These are phyloP conservation scores for Chiua sp. DNA, from an alignment of 1,284 basidiomycete genomes.

Conservation along the genomic window DNA sequence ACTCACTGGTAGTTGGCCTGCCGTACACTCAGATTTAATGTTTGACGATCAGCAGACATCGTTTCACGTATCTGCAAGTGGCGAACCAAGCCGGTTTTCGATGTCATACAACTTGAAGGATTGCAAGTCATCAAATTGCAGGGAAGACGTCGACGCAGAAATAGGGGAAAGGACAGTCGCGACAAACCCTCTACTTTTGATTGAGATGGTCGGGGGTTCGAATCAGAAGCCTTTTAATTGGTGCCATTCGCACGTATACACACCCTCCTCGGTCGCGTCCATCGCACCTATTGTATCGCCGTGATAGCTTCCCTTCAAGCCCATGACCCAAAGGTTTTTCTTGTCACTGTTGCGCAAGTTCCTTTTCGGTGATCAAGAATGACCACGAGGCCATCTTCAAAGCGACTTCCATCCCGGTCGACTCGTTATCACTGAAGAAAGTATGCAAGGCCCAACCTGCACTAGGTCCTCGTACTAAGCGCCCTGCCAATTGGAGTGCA, in stretches of 20 bases:
- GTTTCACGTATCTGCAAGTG: conserved; percentile 54
- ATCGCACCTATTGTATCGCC: conserved; percentile 98
- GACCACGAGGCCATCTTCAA: conserved; percentile 96
- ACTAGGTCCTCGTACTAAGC: conserved; percentile 77
- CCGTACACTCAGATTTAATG: no score
- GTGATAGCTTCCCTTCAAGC: conserved; percentile 94
- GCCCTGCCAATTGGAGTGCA: conserved; percentile 81
- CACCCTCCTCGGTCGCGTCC: conserved; percentile 92
- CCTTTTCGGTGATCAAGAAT: conserved; percentile 52
- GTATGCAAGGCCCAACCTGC: conserved; percentile 90
- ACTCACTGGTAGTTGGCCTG: no score
- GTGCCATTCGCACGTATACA: conserved; percentile 98
- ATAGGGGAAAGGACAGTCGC: conserved; percentile 66
- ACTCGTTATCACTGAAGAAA: conserved; percentile 95
- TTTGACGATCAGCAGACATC: no score
- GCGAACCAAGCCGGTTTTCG: conserved; percentile 58
- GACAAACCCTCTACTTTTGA: conserved; percentile 65
- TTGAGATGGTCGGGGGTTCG: conserved; percentile 81
- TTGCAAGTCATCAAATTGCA: conserved; percentile 52
- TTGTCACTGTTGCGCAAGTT: conserved; percentile 43
- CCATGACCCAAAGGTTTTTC: conserved; percentile 81
- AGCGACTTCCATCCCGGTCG: conserved; percentile 95
- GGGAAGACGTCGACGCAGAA: conserved; percentile 34
- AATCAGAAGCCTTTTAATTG: conserved; percentile 93
- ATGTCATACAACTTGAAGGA: conserved; percentile 86